Evolutionary conservation across 2,329 filamentous ascomycete genomes (phyloP).

Genomic region (Pseudocercospora ulei): DNA sequence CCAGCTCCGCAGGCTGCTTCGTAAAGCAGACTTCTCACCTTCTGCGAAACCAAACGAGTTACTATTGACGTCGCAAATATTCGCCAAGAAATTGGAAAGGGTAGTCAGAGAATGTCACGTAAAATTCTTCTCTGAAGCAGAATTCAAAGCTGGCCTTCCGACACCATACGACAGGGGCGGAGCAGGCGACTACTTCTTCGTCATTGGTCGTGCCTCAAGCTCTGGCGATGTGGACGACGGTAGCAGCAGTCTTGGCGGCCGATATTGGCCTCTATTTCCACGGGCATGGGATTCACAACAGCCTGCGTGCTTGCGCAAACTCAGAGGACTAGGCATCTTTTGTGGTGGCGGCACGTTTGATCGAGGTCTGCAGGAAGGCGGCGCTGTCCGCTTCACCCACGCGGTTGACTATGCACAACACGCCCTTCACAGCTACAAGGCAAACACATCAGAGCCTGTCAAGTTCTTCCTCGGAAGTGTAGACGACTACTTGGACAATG

Average conservation of each 20-base stretch:
- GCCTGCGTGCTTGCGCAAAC: not conserved
- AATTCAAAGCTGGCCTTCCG: conserved; percentile 40
- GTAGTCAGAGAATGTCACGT: conserved; percentile 53
- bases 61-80: conserved; percentile 45
- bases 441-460: conserved; percentile 48
- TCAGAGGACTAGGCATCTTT: conserved; percentile 58
- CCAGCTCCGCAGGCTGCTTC: conserved; percentile 15
- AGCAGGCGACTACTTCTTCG: conserved; percentile 54
- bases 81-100: conserved; percentile 28
- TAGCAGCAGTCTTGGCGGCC: not conserved
- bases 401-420: conserved; percentile 56
- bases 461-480: conserved; percentile 61
- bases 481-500: conserved; percentile 53
- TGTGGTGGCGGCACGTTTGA: conserved; percentile 71
- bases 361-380: conserved; percentile 62
- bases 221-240: not conserved
- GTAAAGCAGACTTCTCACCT: not conserved
- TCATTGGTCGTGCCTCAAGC: no score
- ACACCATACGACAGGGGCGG: conserved; percentile 58
- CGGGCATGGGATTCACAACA: conserved; percentile 36
- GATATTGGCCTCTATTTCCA: conserved; percentile 16
- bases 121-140: conserved; percentile 41
- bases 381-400: conserved; percentile 54
- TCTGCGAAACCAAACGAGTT: conserved; percentile 48
- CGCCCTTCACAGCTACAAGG: conserved; percentile 64